Percentiles rank a stretch among this genome's conserved stretches.
Conservation (phyloP, 345 rosid species). For the Hibiscus syriacus region DNA sequence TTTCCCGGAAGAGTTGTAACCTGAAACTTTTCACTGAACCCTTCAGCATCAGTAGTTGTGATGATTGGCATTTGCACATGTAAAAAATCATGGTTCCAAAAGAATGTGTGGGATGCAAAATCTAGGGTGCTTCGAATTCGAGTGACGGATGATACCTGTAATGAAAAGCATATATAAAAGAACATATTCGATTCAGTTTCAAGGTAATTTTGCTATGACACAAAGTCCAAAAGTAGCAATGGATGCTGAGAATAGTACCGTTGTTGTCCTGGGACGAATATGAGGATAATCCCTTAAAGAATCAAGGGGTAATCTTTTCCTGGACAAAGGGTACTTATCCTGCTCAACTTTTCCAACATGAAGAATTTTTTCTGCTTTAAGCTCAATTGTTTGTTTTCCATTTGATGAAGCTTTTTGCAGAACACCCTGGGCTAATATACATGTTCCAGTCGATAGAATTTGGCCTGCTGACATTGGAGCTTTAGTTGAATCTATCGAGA, state of each 20-base stretch:
- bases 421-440: conserved; percentile 66
- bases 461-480: too few species aligned
- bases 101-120: conserved; percentile 64
- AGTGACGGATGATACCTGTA: conserved; percentile 72
- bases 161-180: neutral
- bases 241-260: conserved; percentile 33
- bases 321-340: too few species aligned
- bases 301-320: conserved; percentile 31
- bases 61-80: conserved; percentile 74
- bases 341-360: conserved; percentile 42
- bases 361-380: conserved; percentile 55
- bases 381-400: conserved; percentile 42
- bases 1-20: conserved; percentile 41
- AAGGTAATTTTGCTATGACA: conserved; percentile 5
- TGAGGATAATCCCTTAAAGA: conserved; percentile 58
- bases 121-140: conserved; percentile 57
- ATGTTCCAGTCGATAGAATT: neutral
- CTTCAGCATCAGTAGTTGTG: conserved; percentile 55
- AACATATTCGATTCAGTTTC: neutral
- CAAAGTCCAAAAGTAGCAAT: neutral
- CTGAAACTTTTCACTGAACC: conserved; percentile 51
- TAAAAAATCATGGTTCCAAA: conserved; percentile 59
- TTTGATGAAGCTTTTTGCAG: conserved; percentile 20
- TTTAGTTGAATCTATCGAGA: conserved; percentile 10
- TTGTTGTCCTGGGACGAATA: conserved; percentile 84